Evolutionary conservation across 805 yeast species (phyloP), one percentile per base, ranked within the genome.

Genomic region (Suhomyces sp.): DNA sequence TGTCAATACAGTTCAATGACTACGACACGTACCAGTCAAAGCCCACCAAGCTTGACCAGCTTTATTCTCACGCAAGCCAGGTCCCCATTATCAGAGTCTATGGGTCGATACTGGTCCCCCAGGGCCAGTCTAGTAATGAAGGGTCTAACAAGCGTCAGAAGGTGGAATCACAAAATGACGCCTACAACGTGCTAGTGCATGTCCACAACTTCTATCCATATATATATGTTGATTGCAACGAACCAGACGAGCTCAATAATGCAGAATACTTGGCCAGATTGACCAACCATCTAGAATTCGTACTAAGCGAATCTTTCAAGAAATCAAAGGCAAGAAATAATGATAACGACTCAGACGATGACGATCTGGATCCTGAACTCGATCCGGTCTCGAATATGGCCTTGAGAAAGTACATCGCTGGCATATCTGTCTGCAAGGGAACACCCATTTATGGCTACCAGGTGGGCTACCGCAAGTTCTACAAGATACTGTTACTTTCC

Each of bases 131-230:
- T 23, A 23, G 35, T 15, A 26, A 10, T 17, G 38, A 48, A 27
- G 24, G 23, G n/a, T 17, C 19, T 15, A 12, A 15, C 17, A 42
- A 41, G 13, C 33, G 44, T 15, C 23, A 46, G 27, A 49, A 46
- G 35, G 41, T 15, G 8, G 35, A 42, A 23, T 35, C 50, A 40
- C 48, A 36, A 9, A 4, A 47, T 12, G 44, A 24, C 19, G 67
- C 62, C 33, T 70, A 62, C 57, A 69, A 70, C 54, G 57, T 68
- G 1, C 51, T 75, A 12, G 80, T 87, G 1, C 97, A 94, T 66
- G 72, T 94, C 8, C 98, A 92, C 70, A 92, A 93, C 40, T 81
- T 82, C 17, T 89, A 78, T 57, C 99, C 98, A 0, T 94, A 93
- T 63, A 58, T 93, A 1, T 91, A 79, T 63, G 73, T 92, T 2